Conservation (phyloP, 1,284 basidiomycete species). For the Trametes pubescens region DNA sequence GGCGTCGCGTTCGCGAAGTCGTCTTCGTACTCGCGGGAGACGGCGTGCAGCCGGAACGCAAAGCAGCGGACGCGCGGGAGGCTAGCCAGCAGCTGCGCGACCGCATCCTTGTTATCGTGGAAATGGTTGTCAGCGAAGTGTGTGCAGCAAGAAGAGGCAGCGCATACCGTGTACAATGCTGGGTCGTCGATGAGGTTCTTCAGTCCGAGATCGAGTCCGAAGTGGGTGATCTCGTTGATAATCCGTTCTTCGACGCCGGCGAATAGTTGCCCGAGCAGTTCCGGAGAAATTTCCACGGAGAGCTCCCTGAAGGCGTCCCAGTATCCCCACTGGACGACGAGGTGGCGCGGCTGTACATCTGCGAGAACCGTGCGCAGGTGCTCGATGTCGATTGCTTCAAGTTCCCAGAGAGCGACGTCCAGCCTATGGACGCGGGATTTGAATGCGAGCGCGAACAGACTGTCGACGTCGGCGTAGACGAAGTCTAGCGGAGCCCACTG, state of each 20-base stretch:
- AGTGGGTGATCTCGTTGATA: neutral
- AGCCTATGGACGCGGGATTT: neutral
- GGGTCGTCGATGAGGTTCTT: neutral
- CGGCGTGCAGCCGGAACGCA: no score
- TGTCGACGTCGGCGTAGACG: neutral
- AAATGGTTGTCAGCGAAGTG: no score
- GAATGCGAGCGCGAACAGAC: neutral
- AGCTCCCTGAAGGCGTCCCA: neutral
- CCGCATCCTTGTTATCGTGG: neutral
- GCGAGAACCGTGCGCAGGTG: neutral
- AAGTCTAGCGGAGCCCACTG: neutral
- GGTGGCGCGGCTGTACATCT: neutral
- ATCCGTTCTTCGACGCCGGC: neutral
- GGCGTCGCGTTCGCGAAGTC: no score
- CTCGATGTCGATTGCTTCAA: neutral
- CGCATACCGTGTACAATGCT: neutral
- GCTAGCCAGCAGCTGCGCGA: no score
- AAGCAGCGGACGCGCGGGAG: no score
- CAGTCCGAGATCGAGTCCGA: neutral
- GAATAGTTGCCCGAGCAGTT: neutral
- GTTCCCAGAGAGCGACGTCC: neutral
- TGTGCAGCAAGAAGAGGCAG: neutral
- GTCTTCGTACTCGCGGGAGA: no score
- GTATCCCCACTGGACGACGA: neutral
- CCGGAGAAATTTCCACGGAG: neutral